A percentile compares a stretch with the other conserved stretches of the same genome.
Evolutionary conservation across 768 basidiomycete species (phyloP).

Genomic region (Lactarius sanguifluus): DNA sequence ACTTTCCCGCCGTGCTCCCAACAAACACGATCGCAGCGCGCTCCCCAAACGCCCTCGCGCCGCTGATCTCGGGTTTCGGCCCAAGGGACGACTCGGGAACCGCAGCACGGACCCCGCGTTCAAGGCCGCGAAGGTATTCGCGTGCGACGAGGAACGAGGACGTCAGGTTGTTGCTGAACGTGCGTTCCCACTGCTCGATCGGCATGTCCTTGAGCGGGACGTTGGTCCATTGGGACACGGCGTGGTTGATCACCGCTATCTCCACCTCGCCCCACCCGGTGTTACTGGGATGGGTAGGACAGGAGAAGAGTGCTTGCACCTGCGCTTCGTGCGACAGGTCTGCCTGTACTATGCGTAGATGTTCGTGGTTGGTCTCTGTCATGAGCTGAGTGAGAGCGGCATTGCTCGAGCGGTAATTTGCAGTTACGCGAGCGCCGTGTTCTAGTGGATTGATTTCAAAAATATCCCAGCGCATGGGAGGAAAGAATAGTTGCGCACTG

Average conservation of each 20-base stretch:
- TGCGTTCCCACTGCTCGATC: slow-evolving; percentile 61
- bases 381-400: slow-evolving; percentile 44
- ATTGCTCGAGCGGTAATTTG: slow-evolving; percentile 63
- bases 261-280: slow-evolving; percentile 46
- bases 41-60: slow-evolving; percentile 31
- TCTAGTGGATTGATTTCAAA: slow-evolving; percentile 35
- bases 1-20: slow-evolving; percentile 72
- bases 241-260: slow-evolving; percentile 64
- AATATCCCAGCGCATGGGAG: no score
- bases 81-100: neutral
- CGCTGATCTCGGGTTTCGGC: slow-evolving; percentile 24
- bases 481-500: slow-evolving; percentile 36
- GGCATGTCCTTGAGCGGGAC: slow-evolving; percentile 56
- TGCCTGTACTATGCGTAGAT: slow-evolving; percentile 45
- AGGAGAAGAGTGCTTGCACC: slow-evolving; percentile 52
- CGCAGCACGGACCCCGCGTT: slow-evolving; percentile 8
- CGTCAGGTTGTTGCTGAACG: slow-evolving; percentile 62
- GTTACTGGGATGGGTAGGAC: slow-evolving; percentile 30
- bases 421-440: slow-evolving; percentile 68
- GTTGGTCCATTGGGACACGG: slow-evolving; percentile 46
- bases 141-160: slow-evolving; percentile 64
- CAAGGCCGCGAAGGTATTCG: slow-evolving; percentile 54
- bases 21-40: slow-evolving; percentile 63
- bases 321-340: slow-evolving; percentile 59
- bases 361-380: slow-evolving; percentile 21